Base-by-base conservation (phyloP, 1,284 basidiomycete species). In the Phylloporus sp. region DNA sequence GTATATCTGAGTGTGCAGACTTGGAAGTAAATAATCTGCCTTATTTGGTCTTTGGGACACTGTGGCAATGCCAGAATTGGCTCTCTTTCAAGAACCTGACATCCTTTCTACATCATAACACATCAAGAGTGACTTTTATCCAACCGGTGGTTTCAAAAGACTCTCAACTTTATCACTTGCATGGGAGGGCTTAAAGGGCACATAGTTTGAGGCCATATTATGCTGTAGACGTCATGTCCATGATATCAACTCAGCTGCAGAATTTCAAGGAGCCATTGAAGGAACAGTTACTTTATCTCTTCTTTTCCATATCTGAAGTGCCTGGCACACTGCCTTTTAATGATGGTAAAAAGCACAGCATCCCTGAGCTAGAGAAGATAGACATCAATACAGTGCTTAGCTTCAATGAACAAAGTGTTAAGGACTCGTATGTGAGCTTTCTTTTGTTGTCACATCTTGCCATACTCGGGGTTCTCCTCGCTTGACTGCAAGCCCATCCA, bases 351-450 rank as follows among this genome's bases (percentile, higher is more conserved):
- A 70, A 70, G 60, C 68, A 64, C 44, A 67, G 66, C 49, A 56
- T 32, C 17, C 68, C 78, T 66, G 81, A 84, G 64, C 72, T 79
- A n/a, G 89, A 91, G 75, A 87, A 84, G 77, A 92, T 95, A 86
- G 95, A 98, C 66, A 95, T 98, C 68, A 95, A 91, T 70, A 94
- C 95, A 20, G 92, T 97, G 39, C 81, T 98, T 64, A 94, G 89
- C 72, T 81, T 98, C n/a, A 87, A 85, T 50, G 82, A 82, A 42
- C 83, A 94, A 67, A 93, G 90, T 26, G 84, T 92, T 69, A 93
- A 96, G 78, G 95, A 98, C 72, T 93, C 95, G 55, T 97, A 96
- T 80, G 95, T 96, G 80, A 83, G 95, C 89, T 47, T 39, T 15
- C 17, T 44, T 24, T 29, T 24, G 22, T 42, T 31, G 13, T 55